A percentile compares a stretch with the other conserved stretches of the same genome.
Conservation (phyloP, 2,329 filamentous ascomycete species). For the Cladophialophora carrionii region DNA sequence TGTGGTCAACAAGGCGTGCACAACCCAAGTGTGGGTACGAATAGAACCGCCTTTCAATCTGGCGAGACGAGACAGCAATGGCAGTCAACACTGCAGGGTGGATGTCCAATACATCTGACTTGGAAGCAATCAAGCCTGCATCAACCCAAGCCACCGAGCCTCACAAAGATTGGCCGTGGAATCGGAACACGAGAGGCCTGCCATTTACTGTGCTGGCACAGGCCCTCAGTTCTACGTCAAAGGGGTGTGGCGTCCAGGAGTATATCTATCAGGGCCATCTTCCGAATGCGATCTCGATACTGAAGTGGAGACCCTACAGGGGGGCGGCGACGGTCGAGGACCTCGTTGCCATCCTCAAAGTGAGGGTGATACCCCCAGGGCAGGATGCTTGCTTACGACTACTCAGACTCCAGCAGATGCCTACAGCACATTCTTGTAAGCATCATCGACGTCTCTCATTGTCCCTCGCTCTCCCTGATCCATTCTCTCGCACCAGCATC, state of each 20-base stretch:
- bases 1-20: neutral
- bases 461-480: neutral
- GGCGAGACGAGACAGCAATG: neutral
- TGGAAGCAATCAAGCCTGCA: neutral
- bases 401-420: neutral
- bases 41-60: neutral
- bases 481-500: neutral
- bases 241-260: neutral
- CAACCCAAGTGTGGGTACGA: neutral
- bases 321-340: neutral
- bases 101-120: constrained; percentile 3
- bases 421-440: neutral
- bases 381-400: neutral
- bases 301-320: neutral
- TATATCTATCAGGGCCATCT: neutral
- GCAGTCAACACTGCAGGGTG: neutral
- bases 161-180: constrained; percentile 1
- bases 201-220: neutral
- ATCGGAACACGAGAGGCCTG: neutral
- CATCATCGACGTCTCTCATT: neutral
- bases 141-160: neutral
- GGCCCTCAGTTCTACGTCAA: neutral
- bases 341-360: neutral
- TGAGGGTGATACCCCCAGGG: neutral
- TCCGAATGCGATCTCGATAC: neutral